phyloP scores from a whole-genome alignment of 768 basidiomycete genomes.

The Lentinula detonsa region DNA sequence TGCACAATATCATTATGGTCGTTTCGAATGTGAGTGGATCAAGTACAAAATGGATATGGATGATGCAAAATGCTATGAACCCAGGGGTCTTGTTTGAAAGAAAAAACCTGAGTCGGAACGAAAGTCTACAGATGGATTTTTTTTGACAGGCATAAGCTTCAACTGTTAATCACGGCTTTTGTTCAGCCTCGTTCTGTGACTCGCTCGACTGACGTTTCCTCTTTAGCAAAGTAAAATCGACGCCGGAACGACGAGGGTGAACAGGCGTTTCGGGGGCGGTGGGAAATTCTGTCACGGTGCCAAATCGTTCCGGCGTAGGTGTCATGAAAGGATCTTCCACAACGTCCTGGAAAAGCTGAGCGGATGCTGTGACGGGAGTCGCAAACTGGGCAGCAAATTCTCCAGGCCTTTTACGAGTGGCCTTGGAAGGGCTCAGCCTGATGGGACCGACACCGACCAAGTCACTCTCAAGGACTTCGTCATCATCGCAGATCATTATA shows the following conservation, averaged over 20 bases:
- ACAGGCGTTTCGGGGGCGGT: neutral
- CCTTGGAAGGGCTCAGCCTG: neutral
- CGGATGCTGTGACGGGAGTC: no score
- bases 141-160: neutral
- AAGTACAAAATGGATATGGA: neutral
- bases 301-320: neutral
- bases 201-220: conserved; percentile 1
- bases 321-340: neutral
- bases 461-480: conserved; percentile 1
- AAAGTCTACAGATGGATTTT: neutral
- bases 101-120: neutral
- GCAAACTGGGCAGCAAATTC: neutral
- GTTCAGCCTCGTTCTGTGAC: neutral
- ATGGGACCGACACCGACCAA: neutral
- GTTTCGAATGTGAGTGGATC: neutral
- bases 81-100: neutral
- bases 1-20: neutral
- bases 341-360: neutral
- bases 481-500: neutral
- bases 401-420: neutral
- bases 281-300: neutral
- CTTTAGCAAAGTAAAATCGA: neutral
- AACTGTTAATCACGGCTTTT: neutral
- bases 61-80: neutral
- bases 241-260: neutral